These are phyloP conservation scores for Colletotrichum sp. DNA, from an alignment of 2,329 filamentous ascomycete genomes.

Conservation along the genomic window DNA sequence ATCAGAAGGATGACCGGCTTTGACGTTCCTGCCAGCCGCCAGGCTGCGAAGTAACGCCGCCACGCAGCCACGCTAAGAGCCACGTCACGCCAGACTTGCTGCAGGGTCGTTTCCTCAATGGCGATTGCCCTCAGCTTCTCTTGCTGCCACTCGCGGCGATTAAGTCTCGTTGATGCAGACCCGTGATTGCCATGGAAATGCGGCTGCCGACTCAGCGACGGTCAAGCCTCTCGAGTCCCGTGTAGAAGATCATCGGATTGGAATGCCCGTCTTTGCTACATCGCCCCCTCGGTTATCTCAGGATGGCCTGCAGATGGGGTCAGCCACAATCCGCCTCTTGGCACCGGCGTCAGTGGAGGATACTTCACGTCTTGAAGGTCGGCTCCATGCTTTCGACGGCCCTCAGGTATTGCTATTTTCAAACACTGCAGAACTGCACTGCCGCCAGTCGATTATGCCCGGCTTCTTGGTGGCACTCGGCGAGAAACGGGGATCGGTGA, in stretches of 20 bases:
- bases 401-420: not conserved
- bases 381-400: not conserved
- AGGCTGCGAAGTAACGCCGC: not conserved
- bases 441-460: not conserved
- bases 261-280: not conserved
- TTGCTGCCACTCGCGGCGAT: fast-evolving
- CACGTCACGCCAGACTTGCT: not conserved
- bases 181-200: not conserved
- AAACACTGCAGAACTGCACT: not conserved
- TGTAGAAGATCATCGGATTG: not conserved
- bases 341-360: not conserved
- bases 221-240: not conserved
- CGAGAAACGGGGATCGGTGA: not conserved
- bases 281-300: not conserved
- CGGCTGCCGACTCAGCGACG: not conserved
- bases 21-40: not conserved
- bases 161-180: not conserved
- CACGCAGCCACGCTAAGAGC: not conserved
- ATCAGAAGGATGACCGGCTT: not conserved
- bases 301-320: not conserved
- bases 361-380: not conserved
- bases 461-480: not conserved
- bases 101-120: not conserved
- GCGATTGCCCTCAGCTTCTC: not conserved
- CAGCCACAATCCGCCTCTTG: conserved; percentile 1